Evolutionary conservation across 2,329 filamentous ascomycete genomes (phyloP).

Genomic region (Rasamsonia emersonii): DNA sequence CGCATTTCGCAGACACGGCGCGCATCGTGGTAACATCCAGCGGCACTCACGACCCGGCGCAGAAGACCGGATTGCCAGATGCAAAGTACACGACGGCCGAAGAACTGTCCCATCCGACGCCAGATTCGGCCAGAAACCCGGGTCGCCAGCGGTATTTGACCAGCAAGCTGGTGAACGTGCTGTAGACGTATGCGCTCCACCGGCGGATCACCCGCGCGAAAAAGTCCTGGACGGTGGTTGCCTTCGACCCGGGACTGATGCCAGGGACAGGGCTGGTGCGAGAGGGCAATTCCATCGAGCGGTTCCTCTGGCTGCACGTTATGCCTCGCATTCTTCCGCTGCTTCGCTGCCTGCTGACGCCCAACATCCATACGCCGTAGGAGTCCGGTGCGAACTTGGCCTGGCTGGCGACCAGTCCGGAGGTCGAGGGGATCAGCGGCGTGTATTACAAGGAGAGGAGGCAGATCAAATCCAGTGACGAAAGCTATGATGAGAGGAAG

Average conservation of each 20-base stretch:
- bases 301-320: constrained; percentile 29
- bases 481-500: constrained; percentile 37
- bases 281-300: constrained; percentile 17
- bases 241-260: constrained; percentile 43
- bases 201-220: constrained; percentile 22
- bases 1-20: constrained; percentile 31
- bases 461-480: constrained; percentile 33
- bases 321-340: constrained; percentile 30
- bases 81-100: constrained; percentile 37
- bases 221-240: constrained; percentile 31
- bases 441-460: constrained; percentile 39
- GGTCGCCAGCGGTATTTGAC: constrained; percentile 37
- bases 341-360: constrained; percentile 21
- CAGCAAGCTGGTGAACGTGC: constrained; percentile 41
- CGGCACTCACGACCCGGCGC: constrained; percentile 41
- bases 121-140: constrained; percentile 16
- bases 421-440: constrained; percentile 27
- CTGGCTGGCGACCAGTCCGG: constrained; percentile 28
- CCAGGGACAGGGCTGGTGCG: constrained; percentile 38
- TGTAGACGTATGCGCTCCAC: constrained; percentile 42
- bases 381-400: constrained; percentile 37
- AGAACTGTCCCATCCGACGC: constrained; percentile 36
- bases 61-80: constrained; percentile 35
- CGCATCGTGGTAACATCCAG: constrained; percentile 39
- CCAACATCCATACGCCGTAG: constrained; percentile 31